phyloP scores from a whole-genome alignment of 192 early-diverging fungal species.

The Coemansia sp. region DNA sequence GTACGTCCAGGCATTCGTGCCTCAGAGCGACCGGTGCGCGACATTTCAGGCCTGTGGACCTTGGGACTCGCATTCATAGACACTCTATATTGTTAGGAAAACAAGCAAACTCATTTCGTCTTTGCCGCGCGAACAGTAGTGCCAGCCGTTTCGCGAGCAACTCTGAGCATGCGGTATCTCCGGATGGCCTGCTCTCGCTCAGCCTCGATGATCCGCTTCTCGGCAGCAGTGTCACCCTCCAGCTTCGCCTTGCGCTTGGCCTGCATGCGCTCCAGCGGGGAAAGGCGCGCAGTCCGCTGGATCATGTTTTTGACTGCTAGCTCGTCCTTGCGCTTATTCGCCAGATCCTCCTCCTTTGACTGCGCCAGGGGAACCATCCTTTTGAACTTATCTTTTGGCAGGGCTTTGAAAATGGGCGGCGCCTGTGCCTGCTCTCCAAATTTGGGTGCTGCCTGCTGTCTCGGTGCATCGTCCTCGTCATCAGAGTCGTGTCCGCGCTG shows the following conservation, averaged over 20 bases:
- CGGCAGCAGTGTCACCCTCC: slow-evolving; percentile 38
- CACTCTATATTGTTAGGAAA: background rate
- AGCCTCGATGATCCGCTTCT: slow-evolving; percentile 48
- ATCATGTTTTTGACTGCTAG: slow-evolving; percentile 52
- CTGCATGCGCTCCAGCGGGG: slow-evolving; percentile 54
- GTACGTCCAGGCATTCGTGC: slow-evolving; percentile 33
- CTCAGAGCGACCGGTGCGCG: slow-evolving; percentile 10
- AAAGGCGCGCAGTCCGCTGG: slow-evolving; percentile 35
- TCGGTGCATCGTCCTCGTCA: slow-evolving; percentile 2
- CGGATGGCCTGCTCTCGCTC: slow-evolving; percentile 51
- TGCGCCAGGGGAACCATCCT: slow-evolving; percentile 47
- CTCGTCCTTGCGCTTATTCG: slow-evolving; percentile 32
- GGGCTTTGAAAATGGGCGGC: slow-evolving; percentile 44
- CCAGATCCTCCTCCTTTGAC: slow-evolving; percentile 26
- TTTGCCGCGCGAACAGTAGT: background rate
- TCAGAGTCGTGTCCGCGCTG: slow-evolving; percentile 10
- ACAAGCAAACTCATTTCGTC: background rate
- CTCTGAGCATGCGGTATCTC: slow-evolving; percentile 50
- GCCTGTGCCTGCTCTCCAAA: slow-evolving; percentile 54
- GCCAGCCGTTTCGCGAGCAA: slow-evolving; percentile 27
- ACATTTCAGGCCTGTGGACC: slow-evolving; percentile 50
- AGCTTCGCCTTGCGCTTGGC: slow-evolving; percentile 39
- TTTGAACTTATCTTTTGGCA: slow-evolving; percentile 50
- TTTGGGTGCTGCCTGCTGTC: slow-evolving; percentile 10
- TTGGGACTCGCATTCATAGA: slow-evolving; percentile 46